Conservation (phyloP, 768 basidiomycete species). For the Boletus sensibilis region DNA sequence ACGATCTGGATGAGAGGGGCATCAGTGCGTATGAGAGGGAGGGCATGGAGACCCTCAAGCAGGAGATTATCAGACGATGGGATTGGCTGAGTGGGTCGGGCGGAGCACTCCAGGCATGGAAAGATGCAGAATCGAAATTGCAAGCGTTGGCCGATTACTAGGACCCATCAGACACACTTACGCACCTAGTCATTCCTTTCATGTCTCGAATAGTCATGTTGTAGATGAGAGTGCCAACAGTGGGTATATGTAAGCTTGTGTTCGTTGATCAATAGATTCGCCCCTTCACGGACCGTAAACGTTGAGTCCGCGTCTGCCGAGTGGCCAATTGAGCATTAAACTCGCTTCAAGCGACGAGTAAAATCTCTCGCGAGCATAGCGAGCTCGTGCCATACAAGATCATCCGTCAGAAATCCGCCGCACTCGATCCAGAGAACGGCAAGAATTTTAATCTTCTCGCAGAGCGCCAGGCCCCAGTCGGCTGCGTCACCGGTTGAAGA, state of each 20-base stretch:
- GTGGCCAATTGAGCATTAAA: background rate
- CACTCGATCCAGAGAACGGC: background rate
- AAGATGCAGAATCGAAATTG: constrained; percentile 15
- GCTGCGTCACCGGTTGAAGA: no score
- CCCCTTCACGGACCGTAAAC: background rate
- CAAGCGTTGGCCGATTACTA: background rate
- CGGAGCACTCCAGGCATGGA: constrained; percentile 15
- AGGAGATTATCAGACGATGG: constrained; percentile 17
- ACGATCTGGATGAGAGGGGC: constrained; percentile 7
- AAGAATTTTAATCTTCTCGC: no score
- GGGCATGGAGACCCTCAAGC: constrained; percentile 15
- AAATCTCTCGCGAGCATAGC: background rate
- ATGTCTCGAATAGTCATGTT: no score
- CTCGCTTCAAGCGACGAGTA: background rate
- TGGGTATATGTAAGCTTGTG: background rate
- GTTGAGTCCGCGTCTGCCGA: no score
- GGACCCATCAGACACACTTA: background rate
- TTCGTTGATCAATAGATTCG: background rate
- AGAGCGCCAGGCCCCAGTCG: no score
- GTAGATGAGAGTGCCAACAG: no score
- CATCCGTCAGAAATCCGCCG: background rate
- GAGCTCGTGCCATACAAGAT: background rate
- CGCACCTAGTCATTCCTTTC: background rate
- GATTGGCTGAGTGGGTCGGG: constrained; percentile 9
- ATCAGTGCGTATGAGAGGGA: constrained; percentile 14